Evolutionary conservation across 2,329 filamentous ascomycete species (phyloP), one percentile per base, ranked within the genome.

Genomic region (Claviceps citrina): DNA sequence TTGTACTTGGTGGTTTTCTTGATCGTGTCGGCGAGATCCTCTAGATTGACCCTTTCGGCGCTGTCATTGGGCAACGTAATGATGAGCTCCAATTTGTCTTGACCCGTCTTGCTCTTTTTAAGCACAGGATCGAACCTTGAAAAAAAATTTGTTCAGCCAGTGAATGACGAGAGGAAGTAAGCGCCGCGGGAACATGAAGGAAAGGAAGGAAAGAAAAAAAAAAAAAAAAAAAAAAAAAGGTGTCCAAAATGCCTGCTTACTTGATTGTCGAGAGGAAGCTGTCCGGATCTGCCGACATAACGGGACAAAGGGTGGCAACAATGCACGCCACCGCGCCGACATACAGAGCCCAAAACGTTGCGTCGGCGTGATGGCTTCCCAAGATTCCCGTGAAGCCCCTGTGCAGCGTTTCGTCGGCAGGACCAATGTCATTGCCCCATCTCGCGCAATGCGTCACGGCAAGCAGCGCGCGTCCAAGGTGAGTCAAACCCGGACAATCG

Each of bases 381-480:
- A 69, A 52, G 27, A 75, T 52, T 13, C 49, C 54, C 26, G 58
- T 58, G n/a, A 75, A 54, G 5, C 61, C 60, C 4, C 50, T 47
- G 42, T 65, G 59, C 10, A 73, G 54, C 34, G 58, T 53, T 12
- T 53, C 51, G 44, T 78, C 73, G 1, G 62, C 54, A 1, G 66
- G 64, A 0, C 65, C 65, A 4, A 76, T 53, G 35, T 72, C 70
- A 2, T 75, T 76, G 15, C 77, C 81, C 76, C 84, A 93, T 47
- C 85, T 69, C 34, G 81, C 76, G 48, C 77, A 85, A 1, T 84
- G 65, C 1, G 80, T 70, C 4, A 93, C 62, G 0, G 76, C 83
- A 3, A 94, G 64, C 2, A 83, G 58, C 0, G 82, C 80, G 10
- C 85, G 73, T 38, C 77, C 70, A 33, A 76, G 58, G 54, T 95